A percentile compares a stretch with the other conserved stretches of the same genome.
These are phyloP conservation scores for Globisporangium iwayamae DNA, from an alignment of 352 stramenopile genomes.

Conservation along the genomic window DNA sequence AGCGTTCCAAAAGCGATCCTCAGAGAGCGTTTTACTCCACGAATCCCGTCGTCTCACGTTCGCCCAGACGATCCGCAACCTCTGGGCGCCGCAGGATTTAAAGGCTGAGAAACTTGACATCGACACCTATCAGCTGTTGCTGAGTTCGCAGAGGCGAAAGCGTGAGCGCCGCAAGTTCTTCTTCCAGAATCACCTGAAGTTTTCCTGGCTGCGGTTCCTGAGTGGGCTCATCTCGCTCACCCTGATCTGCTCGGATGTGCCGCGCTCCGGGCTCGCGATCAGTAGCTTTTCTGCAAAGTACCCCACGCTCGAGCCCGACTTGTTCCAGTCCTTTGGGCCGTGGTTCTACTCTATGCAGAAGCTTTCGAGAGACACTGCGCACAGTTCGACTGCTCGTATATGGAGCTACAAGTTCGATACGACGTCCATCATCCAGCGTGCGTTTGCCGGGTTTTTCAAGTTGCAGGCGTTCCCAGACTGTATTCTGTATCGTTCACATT, in stretches of 20 bases:
- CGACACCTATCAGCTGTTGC: background rate
- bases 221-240: conserved; percentile 20
- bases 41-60: background rate
- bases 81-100: background rate
- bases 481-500: conserved; percentile 25
- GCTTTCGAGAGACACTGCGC: conserved; percentile 1
- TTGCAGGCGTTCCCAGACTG: conserved; percentile 24
- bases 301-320: conserved; percentile 26
- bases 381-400: conserved; percentile 12
- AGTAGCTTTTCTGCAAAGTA: conserved; percentile 16
- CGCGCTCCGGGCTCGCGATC: conserved; percentile 29
- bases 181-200: conserved; percentile 5
- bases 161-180: background rate
- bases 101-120: background rate
- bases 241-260: conserved; percentile 30
- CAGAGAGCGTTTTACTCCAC: background rate
- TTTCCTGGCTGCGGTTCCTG: conserved; percentile 11
- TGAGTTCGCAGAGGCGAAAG: conserved; percentile 1
- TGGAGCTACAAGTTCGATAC: conserved; percentile 45
- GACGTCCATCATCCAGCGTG: conserved; percentile 26
- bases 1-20: background rate
- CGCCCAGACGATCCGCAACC: conserved; percentile 4
- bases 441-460: conserved; percentile 22
- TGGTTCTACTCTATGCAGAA: conserved; percentile 6
- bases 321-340: conserved; percentile 20